These are phyloP conservation scores for Penicillium cosmopolitanum DNA, from an alignment of 495 filamentous ascomycete species.

Conservation along the genomic window DNA sequence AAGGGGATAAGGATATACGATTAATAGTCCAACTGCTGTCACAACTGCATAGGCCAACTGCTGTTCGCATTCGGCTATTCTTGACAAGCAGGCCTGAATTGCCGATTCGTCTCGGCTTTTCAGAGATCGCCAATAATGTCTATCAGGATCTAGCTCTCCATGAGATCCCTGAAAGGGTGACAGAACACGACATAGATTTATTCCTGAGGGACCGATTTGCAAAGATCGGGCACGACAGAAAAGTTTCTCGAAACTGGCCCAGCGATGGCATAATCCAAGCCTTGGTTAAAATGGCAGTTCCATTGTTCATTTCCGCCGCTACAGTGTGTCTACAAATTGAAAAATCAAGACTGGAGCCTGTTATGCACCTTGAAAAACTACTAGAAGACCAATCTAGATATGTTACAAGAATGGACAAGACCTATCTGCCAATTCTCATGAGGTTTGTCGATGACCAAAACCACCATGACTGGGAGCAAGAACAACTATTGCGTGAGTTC, in stretches of 20 bases:
- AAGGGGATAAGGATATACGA: background rate
- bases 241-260: no score
- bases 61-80: constrained; percentile 21
- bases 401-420: no score
- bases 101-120: constrained; percentile 39
- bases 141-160: background rate
- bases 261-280: constrained; percentile 5
- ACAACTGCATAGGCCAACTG: background rate
- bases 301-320: constrained; percentile 37
- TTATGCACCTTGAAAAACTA: no score
- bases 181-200: constrained; percentile 30
- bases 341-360: no score
- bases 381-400: no score
- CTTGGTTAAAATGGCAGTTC: constrained; percentile 21
- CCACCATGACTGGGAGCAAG: no score
- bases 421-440: no score
- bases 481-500: constrained; percentile 21
- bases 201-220: constrained; percentile 25
- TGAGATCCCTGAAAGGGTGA: background rate
- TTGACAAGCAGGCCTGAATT: constrained; percentile 50
- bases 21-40: background rate
- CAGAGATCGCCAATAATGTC: constrained; percentile 1
- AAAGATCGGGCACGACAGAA: constrained; percentile 9
- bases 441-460: no score
- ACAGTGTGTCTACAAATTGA: constrained; percentile 20